A percentile compares a stretch with the other conserved stretches of the same genome.
Conservation (phyloP, 768 basidiomycete species). For the Bullera alba region DNA sequence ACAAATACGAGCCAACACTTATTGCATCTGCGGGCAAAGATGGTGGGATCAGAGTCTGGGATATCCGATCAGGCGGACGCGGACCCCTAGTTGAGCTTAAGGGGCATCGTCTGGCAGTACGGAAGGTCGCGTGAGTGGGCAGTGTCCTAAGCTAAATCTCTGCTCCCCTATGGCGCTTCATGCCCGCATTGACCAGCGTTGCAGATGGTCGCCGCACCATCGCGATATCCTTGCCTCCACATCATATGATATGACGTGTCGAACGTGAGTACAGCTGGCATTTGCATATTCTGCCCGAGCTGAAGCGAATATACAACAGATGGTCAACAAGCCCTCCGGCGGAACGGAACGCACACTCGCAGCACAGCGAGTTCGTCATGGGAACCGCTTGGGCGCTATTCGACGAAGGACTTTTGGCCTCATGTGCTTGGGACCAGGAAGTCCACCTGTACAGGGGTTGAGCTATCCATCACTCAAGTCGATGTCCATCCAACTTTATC, state of each 20-base stretch:
- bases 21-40: constrained; percentile 26
- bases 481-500: too few species aligned
- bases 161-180: too few species aligned
- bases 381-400: constrained; percentile 88
- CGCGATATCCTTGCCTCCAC: constrained; percentile 49
- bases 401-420: constrained; percentile 77
- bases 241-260: constrained; percentile 92
- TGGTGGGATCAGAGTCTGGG: constrained; percentile 16
- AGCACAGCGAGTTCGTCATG: constrained; percentile 91
- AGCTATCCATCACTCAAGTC: too few species aligned
- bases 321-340: background rate
- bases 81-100: constrained; percentile 4
- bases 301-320: background rate
- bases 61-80: constrained; percentile 10
- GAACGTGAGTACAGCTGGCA: constrained; percentile 58
- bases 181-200: background rate
- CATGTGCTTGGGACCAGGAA: constrained; percentile 85
- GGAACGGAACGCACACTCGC: constrained; percentile 53
- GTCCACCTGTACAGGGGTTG: constrained; percentile 56
- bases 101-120: constrained; percentile 25
- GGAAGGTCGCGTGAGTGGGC: constrained; percentile 25
- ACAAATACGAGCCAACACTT: constrained; percentile 33
- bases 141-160: background rate
- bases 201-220: constrained; percentile 32
- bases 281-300: background rate